Conservation (phyloP, 1,139 yeast species). For the Ogataea hybrid region DNA sequence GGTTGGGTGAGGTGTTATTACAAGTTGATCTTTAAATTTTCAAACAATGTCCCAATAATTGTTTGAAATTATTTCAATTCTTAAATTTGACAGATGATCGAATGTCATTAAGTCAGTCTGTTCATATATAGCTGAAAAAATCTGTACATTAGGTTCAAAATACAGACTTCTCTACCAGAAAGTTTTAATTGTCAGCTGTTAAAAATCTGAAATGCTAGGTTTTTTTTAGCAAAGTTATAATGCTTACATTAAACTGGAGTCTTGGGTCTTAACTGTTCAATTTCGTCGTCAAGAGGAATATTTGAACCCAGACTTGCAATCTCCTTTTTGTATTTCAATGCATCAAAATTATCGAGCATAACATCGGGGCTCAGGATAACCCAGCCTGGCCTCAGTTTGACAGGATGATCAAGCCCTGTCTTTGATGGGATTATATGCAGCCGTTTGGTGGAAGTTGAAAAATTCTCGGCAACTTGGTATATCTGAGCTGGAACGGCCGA, state of each 20-base stretch:
- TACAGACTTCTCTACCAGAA: constrained; percentile 2
- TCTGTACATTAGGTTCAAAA: constrained; percentile 15
- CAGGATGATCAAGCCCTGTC: constrained; percentile 61
- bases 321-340: constrained; percentile 42
- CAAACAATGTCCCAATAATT: neutral
- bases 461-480: constrained; percentile 86
- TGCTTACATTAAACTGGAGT: constrained; percentile 46
- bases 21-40: constrained; percentile 8
- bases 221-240: neutral
- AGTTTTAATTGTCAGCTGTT: too few species aligned
- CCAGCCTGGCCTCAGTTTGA: constrained; percentile 84
- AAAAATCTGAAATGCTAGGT: neutral
- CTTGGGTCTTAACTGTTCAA: constrained; percentile 79
- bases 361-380: constrained; percentile 86
- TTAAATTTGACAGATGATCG: neutral
- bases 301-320: constrained; percentile 43
- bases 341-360: constrained; percentile 65
- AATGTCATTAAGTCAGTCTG: constrained; percentile 3
- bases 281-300: constrained; percentile 67
- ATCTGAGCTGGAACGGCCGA: constrained; percentile 73
- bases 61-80: constrained; percentile 5
- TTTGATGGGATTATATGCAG: constrained; percentile 78
- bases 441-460: constrained; percentile 76
- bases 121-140: constrained; percentile 7
- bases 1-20: constrained; percentile 9